These are phyloP conservation scores for Myxozyma kluyveri DNA, from an alignment of 805 yeast genomes.

Conservation along the genomic window DNA sequence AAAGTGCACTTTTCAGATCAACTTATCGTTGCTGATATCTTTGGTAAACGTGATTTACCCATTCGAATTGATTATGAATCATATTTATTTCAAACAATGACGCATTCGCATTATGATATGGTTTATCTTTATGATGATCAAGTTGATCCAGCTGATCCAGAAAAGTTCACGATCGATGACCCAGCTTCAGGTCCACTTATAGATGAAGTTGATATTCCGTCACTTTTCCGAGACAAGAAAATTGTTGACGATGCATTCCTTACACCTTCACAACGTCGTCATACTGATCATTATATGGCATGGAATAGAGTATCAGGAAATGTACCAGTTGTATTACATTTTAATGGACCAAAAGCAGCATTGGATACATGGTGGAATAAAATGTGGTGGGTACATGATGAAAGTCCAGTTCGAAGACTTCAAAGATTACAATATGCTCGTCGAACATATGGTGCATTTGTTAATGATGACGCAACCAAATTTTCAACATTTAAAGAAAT, in stretches of 20 bases:
- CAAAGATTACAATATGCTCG: constrained; percentile 23
- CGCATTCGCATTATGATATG: constrained; percentile 26
- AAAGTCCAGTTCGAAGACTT: constrained; percentile 17
- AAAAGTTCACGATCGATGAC: not conserved
- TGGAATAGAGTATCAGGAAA: constrained; percentile 27
- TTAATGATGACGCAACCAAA: constrained; percentile 21
- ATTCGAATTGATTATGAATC: constrained; percentile 26
- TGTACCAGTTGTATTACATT: constrained; percentile 25
- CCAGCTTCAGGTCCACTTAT: constrained; percentile 5
- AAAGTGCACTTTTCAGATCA: constrained; percentile 23
- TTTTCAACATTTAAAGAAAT: constrained; percentile 19
- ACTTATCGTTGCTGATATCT: constrained; percentile 27
- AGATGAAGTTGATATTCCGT: constrained; percentile 4
- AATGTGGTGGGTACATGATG: constrained; percentile 30
- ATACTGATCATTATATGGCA: constrained; percentile 15
- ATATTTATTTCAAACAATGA: constrained; percentile 28
- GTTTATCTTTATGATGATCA: constrained; percentile 22
- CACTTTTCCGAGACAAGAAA: constrained; percentile 10
- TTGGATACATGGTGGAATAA: constrained; percentile 30
- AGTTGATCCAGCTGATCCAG: constrained; percentile 12
- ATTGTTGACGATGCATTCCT: constrained; percentile 12
- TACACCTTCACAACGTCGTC: constrained; percentile 5
- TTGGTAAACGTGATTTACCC: constrained; percentile 23
- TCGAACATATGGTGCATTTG: constrained; percentile 20
- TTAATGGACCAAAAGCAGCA: constrained; percentile 29